These are phyloP conservation scores for Backusella liffmaniae DNA, from an alignment of 192 early-diverging fungal species.

Conservation along the genomic window DNA sequence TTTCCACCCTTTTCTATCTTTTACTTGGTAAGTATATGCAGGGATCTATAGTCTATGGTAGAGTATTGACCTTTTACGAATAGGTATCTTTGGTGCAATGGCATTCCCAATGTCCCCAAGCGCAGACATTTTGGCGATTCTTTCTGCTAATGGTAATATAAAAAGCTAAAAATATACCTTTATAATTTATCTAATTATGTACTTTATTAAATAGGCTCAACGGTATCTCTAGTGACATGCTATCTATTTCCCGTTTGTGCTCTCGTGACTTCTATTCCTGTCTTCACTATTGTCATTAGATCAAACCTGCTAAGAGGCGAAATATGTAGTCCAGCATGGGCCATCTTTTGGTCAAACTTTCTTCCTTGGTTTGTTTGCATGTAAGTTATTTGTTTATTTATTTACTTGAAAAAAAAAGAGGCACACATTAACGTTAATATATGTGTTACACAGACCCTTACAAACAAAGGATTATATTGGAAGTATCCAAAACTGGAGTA, in stretches of 20 bases:
- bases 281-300: conserved; percentile 67
- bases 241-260: conserved; percentile 56
- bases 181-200: neutral
- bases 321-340: conserved; percentile 44
- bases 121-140: conserved; percentile 21
- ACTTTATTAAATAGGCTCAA: conserved; percentile 13
- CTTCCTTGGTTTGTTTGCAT: conserved; percentile 63
- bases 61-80: neutral
- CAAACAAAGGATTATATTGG: conserved; percentile 62
- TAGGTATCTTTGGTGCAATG: conserved; percentile 51
- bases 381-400: conserved; percentile 11
- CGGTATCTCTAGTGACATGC: conserved; percentile 41
- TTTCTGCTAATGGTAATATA: conserved; percentile 20
- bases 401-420: neutral
- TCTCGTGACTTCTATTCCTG: conserved; percentile 68
- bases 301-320: conserved; percentile 53
- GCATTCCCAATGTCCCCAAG: conserved; percentile 39
- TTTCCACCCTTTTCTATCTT: conserved; percentile 58
- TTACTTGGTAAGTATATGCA: conserved; percentile 29
- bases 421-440: neutral
- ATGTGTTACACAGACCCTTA: conserved; percentile 40
- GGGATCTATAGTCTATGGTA: neutral
- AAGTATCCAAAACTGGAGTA: conserved; percentile 60
- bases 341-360: conserved; percentile 54
- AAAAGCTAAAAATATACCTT: neutral